These are phyloP conservation scores for Globisporangium echinulatum DNA, from an alignment of 352 stramenopile genomes.

Conservation along the genomic window DNA sequence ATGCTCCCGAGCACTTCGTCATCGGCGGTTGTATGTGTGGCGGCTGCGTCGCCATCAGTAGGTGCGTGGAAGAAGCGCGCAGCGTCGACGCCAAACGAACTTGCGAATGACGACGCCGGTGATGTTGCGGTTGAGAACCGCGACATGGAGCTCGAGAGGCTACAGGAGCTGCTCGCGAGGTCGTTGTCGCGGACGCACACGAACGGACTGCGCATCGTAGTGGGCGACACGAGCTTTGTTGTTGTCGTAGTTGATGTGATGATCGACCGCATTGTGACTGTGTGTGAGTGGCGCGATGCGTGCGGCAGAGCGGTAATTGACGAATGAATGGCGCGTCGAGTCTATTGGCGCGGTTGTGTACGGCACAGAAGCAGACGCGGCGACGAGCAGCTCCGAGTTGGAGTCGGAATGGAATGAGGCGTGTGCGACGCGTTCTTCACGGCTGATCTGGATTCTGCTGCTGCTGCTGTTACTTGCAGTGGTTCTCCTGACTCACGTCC, in stretches of 20 bases:
- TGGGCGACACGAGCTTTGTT: background rate
- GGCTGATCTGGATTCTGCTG: too few species aligned
- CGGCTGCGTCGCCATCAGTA: background rate
- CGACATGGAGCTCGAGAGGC: too few species aligned
- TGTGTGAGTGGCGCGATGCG: background rate
- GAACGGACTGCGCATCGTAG: slow-evolving; percentile 9
- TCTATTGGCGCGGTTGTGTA: too few species aligned
- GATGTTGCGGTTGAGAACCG: slow-evolving; percentile 8
- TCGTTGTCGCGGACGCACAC: slow-evolving; percentile 3
- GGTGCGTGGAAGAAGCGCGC: background rate
- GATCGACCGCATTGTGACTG: background rate
- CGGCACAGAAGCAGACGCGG: too few species aligned
- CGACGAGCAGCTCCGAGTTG: too few species aligned
- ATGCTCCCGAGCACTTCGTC: slow-evolving; percentile 9
- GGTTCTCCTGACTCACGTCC: too few species aligned
- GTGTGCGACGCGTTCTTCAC: too few species aligned
- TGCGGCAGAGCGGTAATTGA: too few species aligned
- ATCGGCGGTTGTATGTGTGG: background rate
- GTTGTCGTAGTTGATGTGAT: too few species aligned
- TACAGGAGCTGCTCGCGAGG: background rate
- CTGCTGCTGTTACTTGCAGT: too few species aligned
- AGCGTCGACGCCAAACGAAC: background rate
- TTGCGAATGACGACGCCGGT: slow-evolving; percentile 1
- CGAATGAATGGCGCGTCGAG: too few species aligned
- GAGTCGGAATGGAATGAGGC: too few species aligned